Base-by-base conservation (phyloP, 1,139 yeast genomes). In the Suhomyces panamericanus region DNA sequence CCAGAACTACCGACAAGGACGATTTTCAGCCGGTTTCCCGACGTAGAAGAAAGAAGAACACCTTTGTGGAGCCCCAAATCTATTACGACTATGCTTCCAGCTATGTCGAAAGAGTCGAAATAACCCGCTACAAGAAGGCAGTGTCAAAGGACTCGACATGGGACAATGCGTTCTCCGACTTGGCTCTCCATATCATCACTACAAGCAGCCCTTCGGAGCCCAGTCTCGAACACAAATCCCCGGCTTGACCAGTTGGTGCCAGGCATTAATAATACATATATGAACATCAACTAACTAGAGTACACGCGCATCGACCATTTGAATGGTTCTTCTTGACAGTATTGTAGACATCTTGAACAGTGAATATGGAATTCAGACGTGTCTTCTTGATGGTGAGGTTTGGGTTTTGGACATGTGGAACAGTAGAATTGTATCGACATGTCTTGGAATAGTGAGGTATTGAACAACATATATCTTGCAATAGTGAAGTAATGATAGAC, bases 81-180 rank as follows among this genome's bases (percentile, higher is more conserved):
- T 68, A 66, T 30, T 78, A 78, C 55, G 60, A 66, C 27, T 57
- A 57, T 12, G 57, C 64, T 3, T 53, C 57, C 0, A 52, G 70
- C 2, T 70, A 74, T 49, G 78, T 78, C 49, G 46, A 52, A 0
- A 47, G 48, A 0, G 56, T 64, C 29, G 44, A 32, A 7, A 49
- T 66, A 2, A 37, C 26, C 0, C 50, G 63, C 20, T 63, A 54
- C 39, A 53, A 53, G 24, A 36, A 42, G 17, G 43, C 41, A 7
- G 47, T 46, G 30, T 46, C 56, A 10, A 55, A 51, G 15, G 63
- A 60, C 8, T 76, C 74, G 1, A 64, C 63, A 0, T 80, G 83
- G 83, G 66, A 70, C 1, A 77, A 77, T 48, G 68, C 85, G 14
- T 80, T 80, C 54, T 74, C 82, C 0, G 84, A 80, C 51, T 53